These are phyloP conservation scores for Lepidium africanum DNA, from an alignment of 345 rosid species.

Conservation along the genomic window DNA sequence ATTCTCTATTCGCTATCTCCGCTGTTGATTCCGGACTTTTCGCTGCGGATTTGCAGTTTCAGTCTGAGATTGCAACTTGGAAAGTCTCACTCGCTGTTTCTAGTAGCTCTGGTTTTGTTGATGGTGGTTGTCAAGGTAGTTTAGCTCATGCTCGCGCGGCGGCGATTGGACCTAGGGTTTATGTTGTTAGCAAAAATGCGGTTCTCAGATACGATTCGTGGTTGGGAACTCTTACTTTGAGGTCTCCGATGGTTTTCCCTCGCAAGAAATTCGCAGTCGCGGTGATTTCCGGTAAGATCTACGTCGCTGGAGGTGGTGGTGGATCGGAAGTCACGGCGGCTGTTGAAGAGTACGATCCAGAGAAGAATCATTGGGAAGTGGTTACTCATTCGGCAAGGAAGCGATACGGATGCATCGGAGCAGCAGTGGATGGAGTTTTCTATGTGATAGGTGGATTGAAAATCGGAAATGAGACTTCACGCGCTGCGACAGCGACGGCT, in stretches of 20 bases:
- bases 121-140: constrained; percentile 21
- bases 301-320: constrained; percentile 69
- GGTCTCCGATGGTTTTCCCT: constrained; percentile 47
- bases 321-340: constrained; percentile 41
- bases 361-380: constrained; percentile 50
- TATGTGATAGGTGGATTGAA: constrained; percentile 86
- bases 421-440: constrained; percentile 64
- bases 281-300: constrained; percentile 50
- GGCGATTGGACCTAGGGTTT: constrained; percentile 63
- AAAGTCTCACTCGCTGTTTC: constrained; percentile 29
- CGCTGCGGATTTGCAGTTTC: constrained; percentile 40
- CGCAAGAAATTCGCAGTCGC: constrained; percentile 78
- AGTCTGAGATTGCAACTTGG: constrained; percentile 25
- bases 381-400: constrained; percentile 50
- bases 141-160: constrained; percentile 48
- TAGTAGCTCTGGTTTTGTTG: constrained; percentile 2
- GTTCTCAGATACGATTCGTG: constrained; percentile 60
- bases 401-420: constrained; percentile 82
- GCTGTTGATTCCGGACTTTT: constrained; percentile 37
- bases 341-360: constrained; percentile 86
- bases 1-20: constrained; percentile 57
- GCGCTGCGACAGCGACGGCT: not conserved
- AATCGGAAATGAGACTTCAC: constrained; percentile 42
- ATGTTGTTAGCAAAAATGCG: constrained; percentile 41
- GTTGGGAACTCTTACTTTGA: constrained; percentile 34